Base-by-base conservation (phyloP, 495 filamentous ascomycete species). In the Daldinia concentrica region DNA sequence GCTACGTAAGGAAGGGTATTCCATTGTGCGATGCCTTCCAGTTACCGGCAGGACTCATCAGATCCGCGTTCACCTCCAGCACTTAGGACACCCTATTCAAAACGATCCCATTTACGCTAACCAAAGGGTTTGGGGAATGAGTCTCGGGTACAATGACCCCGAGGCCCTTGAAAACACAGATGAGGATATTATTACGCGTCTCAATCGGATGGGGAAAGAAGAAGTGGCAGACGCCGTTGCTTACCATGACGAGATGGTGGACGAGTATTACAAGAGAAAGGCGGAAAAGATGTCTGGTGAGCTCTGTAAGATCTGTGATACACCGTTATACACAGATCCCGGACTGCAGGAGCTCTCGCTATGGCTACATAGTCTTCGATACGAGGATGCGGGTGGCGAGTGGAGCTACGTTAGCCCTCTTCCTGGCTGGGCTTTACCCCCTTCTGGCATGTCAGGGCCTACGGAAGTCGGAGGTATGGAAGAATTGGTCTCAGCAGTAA, bases 91-190 rank as follows among this genome's bases (percentile, higher is more conserved):
- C 74, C 96, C 95, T 2, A 98, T 99, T 73, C 88, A 91, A 56
- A 98, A 98, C 77, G 95, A 99, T 76, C 95, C 95, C 3, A 99
- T 99, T 67, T 99, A 99, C 78, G 93, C 91, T 72, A 98, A 98
- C 74, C 90, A 92, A 64, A 88, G 88, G 54, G 95, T 98, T 19
- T 99, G 96, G 84, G 96, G 96, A 2, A 83, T 89, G 0, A 85
- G 87, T 1, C 86, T 99, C 0, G 95, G 91, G 6, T 85, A 85
- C 56, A 87, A 90, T 57, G 92, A 94, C 66, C 81, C 86, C 32
- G 86, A 89, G 34, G 86, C 83, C 6, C 79, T 83, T 4, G 85
- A 86, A 4, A 90, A 93, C 39, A 88, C 87, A 17, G 95, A 99
- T 78, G 92, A 93, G 30, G 93, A 95, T 75, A 90, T 99, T 66